Evolutionary conservation across 768 basidiomycete genomes (phyloP), one percentile per base, ranked within the genome.

Genomic region (Russula foetens): DNA sequence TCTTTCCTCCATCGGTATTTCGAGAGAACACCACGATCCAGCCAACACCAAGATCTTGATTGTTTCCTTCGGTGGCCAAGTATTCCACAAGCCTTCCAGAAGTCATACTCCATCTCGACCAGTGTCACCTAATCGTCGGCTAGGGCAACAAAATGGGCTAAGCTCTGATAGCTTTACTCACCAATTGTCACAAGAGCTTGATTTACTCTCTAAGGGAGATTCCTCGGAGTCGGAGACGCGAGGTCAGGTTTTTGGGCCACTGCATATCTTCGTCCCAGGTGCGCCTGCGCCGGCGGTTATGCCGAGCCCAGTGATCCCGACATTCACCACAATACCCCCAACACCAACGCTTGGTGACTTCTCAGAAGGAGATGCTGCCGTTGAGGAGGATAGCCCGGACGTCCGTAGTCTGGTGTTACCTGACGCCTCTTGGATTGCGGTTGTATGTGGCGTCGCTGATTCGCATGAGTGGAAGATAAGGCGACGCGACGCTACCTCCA

Each of bases 41-140:
- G 60, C 64, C 5, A 71, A 64, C 23, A 83, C 81, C 3, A 86
- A 82, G 67, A 80, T 92, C 44, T 77, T 91, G 28, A 74, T 91
- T 28, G 86, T 92, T 7, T 90, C 88, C 1, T 92, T 92, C 67
- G 89, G 89, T 17, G 89, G 89, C 0, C 89, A 92, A 66, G 74
- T 84, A 8, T 85, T 91, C 70, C 80, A 79, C 56, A 77, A 76
- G 53, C 84, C 84, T 3, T 81, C 80, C 66, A 70, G 71, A 12
- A 69, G 71, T 31, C 66, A 66, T 19, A 67, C 69, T 1, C 63
- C 67, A 11, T 70, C 70, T 4, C 62, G 57, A 8, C 58, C 66
- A 9, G 53, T 44, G 8, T 53, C 61, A 35, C 54, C 58, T 23
- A 29, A 8, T 19, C n/a, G 23, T 38, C 58, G 24, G 4, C 51